phyloP scores from a whole-genome alignment of 2,329 filamentous ascomycete genomes.

The Pseudogymnoascus sp. region DNA sequence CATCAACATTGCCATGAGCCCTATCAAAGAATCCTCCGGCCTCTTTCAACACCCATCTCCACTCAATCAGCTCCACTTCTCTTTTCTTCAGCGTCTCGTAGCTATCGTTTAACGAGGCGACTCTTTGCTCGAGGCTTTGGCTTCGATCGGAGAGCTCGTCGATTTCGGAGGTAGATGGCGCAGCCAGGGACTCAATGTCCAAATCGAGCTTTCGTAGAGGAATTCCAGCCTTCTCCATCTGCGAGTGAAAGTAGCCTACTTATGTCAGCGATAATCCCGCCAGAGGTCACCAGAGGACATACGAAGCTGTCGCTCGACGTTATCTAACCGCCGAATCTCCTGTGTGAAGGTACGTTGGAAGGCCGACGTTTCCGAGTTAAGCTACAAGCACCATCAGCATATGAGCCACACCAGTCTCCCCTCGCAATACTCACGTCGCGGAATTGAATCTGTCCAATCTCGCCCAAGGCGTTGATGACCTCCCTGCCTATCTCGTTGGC shows the following conservation, averaged over 20 bases:
- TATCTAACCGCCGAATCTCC: constrained; percentile 93
- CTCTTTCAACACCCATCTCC: constrained; percentile 96
- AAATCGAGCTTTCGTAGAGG: constrained; percentile 84
- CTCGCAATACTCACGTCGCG: constrained; percentile 62
- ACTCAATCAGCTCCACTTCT: constrained; percentile 93
- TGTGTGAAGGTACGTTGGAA: constrained; percentile 98
- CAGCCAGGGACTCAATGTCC: constrained; percentile 77
- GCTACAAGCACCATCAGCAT: constrained; percentile 43
- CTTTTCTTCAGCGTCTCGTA: constrained; percentile 98
- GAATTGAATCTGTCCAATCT: constrained; percentile 94
- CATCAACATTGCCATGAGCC: constrained; percentile 91
- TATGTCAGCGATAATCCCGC: constrained; percentile 7
- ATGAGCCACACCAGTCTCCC: constrained; percentile 14
- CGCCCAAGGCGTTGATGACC: constrained; percentile 91
- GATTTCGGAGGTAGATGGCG: constrained; percentile 88
- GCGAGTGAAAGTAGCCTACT: constrained; percentile 81
- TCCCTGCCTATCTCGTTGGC: constrained; percentile 98
- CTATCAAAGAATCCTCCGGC: constrained; percentile 96
- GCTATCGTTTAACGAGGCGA: constrained; percentile 90
- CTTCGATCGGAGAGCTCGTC: constrained; percentile 90
- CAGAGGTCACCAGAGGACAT: constrained; percentile 36
- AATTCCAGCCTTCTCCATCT: constrained; percentile 92
- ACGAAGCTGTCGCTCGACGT: constrained; percentile 96
- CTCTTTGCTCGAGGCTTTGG: constrained; percentile 84
- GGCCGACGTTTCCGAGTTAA: constrained; percentile 86